Conservation (phyloP, 73 alveolate genomes). For the Paramecium sexaurelia region DNA sequence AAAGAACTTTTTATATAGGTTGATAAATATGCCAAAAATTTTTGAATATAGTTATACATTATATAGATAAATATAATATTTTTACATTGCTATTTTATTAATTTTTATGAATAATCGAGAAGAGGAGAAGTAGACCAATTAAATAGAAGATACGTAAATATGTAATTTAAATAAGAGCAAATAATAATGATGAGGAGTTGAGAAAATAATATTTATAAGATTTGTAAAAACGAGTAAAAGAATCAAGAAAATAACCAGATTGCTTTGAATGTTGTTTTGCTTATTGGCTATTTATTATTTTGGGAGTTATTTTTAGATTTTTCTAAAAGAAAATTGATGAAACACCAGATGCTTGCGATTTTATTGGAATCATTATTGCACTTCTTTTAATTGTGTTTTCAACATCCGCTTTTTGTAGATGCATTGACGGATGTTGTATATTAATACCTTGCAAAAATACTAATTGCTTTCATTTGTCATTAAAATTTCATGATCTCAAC, state of each 20-base stretch:
- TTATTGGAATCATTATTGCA: not conserved
- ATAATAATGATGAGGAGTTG: not conserved
- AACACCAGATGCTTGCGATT: constrained; percentile 6
- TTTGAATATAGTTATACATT: not conserved
- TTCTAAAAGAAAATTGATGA: constrained; percentile 1
- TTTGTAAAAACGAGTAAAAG: constrained; percentile 1
- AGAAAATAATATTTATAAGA: not conserved
- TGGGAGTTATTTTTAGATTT: not conserved
- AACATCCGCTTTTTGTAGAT: not conserved
- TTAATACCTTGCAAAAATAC: constrained; percentile 30
- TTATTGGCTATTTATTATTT: constrained; percentile 6
- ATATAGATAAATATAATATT: not conserved
- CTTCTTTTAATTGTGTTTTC: not conserved
- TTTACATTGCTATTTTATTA: not conserved
- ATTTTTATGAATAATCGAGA: constrained; percentile 17
- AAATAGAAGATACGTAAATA: not conserved
- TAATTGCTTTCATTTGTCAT: not conserved
- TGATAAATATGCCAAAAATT: constrained; percentile 19
- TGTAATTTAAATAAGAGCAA: constrained; percentile 24
- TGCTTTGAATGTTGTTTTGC: constrained; percentile 39
- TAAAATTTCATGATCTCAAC: not conserved
- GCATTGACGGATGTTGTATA: not conserved
- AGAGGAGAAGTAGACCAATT: not conserved
- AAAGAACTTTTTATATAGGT: not conserved
- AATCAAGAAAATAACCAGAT: not conserved